These are phyloP conservation scores for Groenewaldozyma tartarivorans DNA, from an alignment of 805 yeast genomes.

Conservation along the genomic window DNA sequence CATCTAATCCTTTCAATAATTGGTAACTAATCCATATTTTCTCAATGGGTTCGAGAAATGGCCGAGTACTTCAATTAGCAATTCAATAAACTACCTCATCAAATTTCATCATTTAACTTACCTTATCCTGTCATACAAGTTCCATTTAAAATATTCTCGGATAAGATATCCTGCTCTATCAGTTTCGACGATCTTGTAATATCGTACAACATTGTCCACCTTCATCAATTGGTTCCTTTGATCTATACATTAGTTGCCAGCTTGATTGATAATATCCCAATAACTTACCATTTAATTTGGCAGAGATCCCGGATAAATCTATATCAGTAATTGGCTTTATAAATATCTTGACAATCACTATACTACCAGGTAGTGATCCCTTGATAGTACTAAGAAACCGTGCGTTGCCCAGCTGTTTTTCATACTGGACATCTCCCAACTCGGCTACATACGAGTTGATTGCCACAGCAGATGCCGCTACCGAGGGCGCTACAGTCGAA, in stretches of 20 bases:
- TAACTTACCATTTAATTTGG: conserved; percentile 17
- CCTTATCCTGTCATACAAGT: conserved; percentile 73
- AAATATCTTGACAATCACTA: conserved; percentile 65
- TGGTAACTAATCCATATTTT: conserved; percentile 81
- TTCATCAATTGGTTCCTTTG: conserved; percentile 33
- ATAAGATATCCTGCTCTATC: conserved; percentile 87
- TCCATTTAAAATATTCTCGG: conserved; percentile 69
- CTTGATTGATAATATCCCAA: conserved; percentile 1
- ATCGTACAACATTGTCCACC: conserved; percentile 60
- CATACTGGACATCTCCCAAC: conserved; percentile 63
- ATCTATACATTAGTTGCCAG: conserved; percentile 8
- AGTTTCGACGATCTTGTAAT: conserved; percentile 67
- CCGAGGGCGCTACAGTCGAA: conserved; percentile 65
- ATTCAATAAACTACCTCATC: conserved; percentile 11
- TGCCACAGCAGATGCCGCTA: conserved; percentile 81
- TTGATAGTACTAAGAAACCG: conserved; percentile 79
- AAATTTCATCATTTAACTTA: conserved; percentile 1
- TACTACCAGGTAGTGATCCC: conserved; percentile 51
- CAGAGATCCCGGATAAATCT: conserved; percentile 18
- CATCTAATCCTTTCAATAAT: conserved; percentile 49
- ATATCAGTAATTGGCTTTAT: conserved; percentile 53
- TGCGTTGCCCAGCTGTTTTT: conserved; percentile 66
- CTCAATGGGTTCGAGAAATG: conserved; percentile 74
- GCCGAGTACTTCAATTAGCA: conserved; percentile 49
- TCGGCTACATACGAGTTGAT: conserved; percentile 83